These are phyloP conservation scores for Akanthomyces uredinophilus DNA, from an alignment of 2,329 filamentous ascomycete genomes.

Conservation along the genomic window DNA sequence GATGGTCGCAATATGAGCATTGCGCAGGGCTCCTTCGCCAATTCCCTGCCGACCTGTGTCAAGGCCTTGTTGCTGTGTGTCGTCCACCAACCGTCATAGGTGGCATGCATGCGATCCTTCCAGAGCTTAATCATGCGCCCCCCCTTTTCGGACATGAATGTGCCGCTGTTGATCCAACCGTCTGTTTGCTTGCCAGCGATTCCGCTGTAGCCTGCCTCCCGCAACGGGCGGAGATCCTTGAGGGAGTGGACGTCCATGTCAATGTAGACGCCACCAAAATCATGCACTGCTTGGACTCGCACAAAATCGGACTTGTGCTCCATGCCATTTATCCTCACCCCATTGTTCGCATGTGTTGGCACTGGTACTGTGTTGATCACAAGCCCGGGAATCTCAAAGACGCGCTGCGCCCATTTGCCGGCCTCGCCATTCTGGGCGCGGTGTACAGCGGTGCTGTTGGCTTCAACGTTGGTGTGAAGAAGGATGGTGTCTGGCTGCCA, in stretches of 20 bases:
- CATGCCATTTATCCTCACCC: conserved; percentile 15
- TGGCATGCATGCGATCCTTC: conserved; percentile 23
- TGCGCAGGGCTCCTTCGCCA: conserved; percentile 29
- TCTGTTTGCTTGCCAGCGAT: conserved; percentile 18
- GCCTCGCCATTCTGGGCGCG: conserved; percentile 13
- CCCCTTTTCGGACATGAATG: conserved; percentile 21
- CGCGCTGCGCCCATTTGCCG: conserved; percentile 22
- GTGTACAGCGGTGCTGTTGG: conserved; percentile 29
- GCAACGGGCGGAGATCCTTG: conserved; percentile 14
- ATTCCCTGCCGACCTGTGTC: conserved; percentile 38
- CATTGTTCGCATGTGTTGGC: conserved; percentile 17
- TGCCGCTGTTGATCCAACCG: conserved; percentile 21
- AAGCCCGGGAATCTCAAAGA: conserved; percentile 21
- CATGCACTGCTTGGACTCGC: conserved; percentile 19
- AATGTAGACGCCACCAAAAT: conserved; percentile 21
- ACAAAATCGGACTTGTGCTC: conserved; percentile 22
- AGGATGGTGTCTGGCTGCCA: conserved; percentile 22
- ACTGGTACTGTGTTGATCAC: conserved; percentile 28
- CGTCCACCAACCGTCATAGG: conserved; percentile 25
- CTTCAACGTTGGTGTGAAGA: conserved; percentile 24
- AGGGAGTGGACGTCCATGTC: conserved; percentile 21
- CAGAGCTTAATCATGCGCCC: conserved; percentile 19
- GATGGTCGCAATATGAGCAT: conserved; percentile 22
- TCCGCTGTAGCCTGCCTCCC: conserved; percentile 15
- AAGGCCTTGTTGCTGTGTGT: conserved; percentile 25